A percentile compares a stretch with the other conserved stretches of the same genome.
These are phyloP conservation scores for Moniliophthora roreri DNA, from an alignment of 1,284 basidiomycete genomes.

Conservation along the genomic window DNA sequence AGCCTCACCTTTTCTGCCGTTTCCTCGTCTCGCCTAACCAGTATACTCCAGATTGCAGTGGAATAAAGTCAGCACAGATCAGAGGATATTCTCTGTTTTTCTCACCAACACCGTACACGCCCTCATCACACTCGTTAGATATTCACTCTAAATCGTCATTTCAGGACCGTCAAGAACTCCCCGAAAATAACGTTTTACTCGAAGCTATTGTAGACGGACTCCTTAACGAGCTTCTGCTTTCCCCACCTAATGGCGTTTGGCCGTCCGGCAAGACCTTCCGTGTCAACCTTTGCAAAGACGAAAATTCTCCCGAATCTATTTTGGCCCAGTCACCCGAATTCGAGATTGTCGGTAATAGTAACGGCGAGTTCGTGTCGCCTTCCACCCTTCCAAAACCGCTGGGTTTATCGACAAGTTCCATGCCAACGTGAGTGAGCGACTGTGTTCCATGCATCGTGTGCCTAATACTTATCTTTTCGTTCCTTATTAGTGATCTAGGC, in stretches of 20 bases:
- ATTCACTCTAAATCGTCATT: not conserved
- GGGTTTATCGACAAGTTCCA: slow-evolving; percentile 5
- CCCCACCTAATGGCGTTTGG: not conserved
- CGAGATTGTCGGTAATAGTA: slow-evolving; percentile 39
- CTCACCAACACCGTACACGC: not conserved
- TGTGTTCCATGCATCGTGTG: not conserved
- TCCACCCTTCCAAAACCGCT: slow-evolving; percentile 16
- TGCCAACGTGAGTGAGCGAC: slow-evolving; percentile 2
- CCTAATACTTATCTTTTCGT: too few species aligned
- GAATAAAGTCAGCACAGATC: not conserved
- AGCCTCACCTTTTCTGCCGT: not conserved
- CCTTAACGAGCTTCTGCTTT: not conserved
- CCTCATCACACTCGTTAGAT: too few species aligned
- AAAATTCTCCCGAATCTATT: slow-evolving; percentile 45
- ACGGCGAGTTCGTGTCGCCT: too few species aligned
- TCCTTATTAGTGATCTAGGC: not conserved
- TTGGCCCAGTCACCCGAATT: slow-evolving; percentile 67
- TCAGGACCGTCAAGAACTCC: not conserved
- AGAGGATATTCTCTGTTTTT: not conserved
- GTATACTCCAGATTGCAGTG: not conserved
- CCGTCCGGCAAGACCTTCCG: slow-evolving; percentile 40
- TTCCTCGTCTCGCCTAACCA: not conserved
- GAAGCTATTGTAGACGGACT: slow-evolving; percentile 18
- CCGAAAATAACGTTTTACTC: not conserved
- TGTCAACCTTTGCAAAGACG: slow-evolving; percentile 65